These are phyloP conservation scores for Termitomyces sp. DNA, from an alignment of 768 basidiomycete species.

Conservation along the genomic window DNA sequence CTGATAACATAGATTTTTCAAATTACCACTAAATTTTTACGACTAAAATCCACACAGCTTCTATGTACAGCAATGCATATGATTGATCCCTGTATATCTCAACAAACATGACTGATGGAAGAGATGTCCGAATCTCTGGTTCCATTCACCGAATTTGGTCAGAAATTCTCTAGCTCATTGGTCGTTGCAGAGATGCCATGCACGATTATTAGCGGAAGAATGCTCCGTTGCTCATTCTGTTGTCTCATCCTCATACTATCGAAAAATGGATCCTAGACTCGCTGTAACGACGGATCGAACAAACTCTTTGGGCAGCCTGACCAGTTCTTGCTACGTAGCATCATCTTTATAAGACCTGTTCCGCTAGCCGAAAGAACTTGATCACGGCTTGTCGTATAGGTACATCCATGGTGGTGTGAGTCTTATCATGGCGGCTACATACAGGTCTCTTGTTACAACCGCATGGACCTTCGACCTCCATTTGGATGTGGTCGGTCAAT, in stretches of 20 bases:
- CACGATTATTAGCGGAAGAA: neutral
- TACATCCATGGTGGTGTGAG: neutral
- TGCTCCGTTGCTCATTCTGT: neutral
- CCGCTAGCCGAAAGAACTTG: no score
- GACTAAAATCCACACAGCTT: neutral
- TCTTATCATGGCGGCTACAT: neutral
- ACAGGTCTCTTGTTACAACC: neutral
- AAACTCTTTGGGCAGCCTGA: neutral
- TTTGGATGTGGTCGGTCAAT: neutral
- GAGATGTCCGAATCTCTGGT: neutral
- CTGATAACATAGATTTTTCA: neutral
- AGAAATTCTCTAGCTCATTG: neutral
- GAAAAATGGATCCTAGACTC: neutral
- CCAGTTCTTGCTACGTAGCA: neutral
- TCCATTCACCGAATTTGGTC: neutral
- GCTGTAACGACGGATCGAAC: neutral
- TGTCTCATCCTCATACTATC: neutral
- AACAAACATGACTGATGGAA: neutral
- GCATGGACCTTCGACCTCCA: neutral
- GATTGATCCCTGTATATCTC: no score
- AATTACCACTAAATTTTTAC: no score
- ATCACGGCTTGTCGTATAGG: neutral
- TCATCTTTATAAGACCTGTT: neutral
- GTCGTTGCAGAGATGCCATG: neutral
- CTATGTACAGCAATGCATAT: neutral